phyloP scores from a whole-genome alignment of 225 moss, liverwort and hornwort species.

The Sphagnum contortum region DNA sequence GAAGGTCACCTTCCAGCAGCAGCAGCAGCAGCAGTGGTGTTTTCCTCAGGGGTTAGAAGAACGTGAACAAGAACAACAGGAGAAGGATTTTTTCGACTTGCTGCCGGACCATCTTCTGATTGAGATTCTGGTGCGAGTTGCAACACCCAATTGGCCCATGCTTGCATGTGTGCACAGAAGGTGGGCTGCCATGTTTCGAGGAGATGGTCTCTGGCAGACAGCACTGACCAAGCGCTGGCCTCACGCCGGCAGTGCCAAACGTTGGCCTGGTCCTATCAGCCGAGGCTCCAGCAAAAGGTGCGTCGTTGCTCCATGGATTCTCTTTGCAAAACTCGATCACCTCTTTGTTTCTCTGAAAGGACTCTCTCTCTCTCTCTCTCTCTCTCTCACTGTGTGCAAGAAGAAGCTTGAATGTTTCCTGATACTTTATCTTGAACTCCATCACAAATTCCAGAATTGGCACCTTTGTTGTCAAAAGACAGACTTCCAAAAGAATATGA shows the following conservation, averaged over 20 bases:
- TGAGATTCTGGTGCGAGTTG: constrained; percentile 77
- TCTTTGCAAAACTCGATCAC: constrained; percentile 5
- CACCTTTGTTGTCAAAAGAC: background rate
- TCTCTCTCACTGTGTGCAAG: too few relatives aligned
- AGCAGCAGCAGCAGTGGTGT: constrained; percentile 3
- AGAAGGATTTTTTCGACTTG: constrained; percentile 34
- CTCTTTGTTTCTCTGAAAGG: background rate
- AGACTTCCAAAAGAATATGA: background rate
- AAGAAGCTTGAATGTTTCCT: too few relatives aligned
- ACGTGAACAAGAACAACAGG: constrained; percentile 7
- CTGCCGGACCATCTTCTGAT: constrained; percentile 87
- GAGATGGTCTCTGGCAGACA: constrained; percentile 80
- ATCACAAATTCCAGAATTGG: background rate
- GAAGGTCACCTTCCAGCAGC: background rate
- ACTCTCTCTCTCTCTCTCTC: too few relatives aligned
- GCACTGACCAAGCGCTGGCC: constrained; percentile 75
- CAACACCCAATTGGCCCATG: constrained; percentile 71
- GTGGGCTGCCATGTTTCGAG: constrained; percentile 77
- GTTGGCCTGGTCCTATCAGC: constrained; percentile 90
- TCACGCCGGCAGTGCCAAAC: constrained; percentile 49
- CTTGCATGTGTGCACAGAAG: constrained; percentile 83
- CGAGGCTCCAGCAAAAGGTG: constrained; percentile 86
- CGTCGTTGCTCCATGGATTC: background rate
- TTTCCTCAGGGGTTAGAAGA: background rate
- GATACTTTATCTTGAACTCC: constrained; percentile 4